Evolutionary conservation across 805 yeast genomes (phyloP), one percentile per base, ranked within the genome.

Genomic region (Teunomyces gatunensis): DNA sequence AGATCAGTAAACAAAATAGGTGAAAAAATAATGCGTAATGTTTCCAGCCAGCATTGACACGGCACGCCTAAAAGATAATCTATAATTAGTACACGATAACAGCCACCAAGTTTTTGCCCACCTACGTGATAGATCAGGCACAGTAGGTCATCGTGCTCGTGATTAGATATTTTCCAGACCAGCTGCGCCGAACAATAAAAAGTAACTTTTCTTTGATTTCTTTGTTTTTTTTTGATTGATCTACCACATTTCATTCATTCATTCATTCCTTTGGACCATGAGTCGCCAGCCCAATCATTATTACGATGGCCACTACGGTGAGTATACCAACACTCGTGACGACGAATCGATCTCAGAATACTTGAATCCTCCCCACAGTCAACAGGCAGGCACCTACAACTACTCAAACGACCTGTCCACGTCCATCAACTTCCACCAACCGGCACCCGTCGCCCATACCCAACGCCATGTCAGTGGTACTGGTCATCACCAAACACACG

Each of bases 381-480:
- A 59, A 40, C 57, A 55, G 27, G 25, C 54, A 5, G 61, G 61
- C 7, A 49, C 50, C 15, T 56, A 56, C 45, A 56, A 54, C 44
- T 57, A 59, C 46, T 39, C 42, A 25, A 46, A 40, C 44, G 45
- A 45, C 36, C 42, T 49, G 47, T 43, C 56, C 49, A n/a, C 48
- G 13, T 59, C 65, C 5, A 54, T 64, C 34, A 59, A 61, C 46
- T 65, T 65, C 47, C 61, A 57, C 44, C 68, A 62, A 20, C 69
- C 69, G 1, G 58, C 60, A 15, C 63, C 65, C 1, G 61, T 50
- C 45, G 52, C 53, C 11, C 58, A 57, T 50, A 46, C 41, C 32
- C 30, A 40, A 39, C 32, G 41, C 25, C 40, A 35, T 29, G 39
- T 36, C 17, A 45, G 47, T 4, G 44, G 44, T n/a, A 37, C 42